Base-by-base conservation (phyloP, 2,329 filamentous ascomycete genomes). In the Orbilia blumenaviensis region DNA sequence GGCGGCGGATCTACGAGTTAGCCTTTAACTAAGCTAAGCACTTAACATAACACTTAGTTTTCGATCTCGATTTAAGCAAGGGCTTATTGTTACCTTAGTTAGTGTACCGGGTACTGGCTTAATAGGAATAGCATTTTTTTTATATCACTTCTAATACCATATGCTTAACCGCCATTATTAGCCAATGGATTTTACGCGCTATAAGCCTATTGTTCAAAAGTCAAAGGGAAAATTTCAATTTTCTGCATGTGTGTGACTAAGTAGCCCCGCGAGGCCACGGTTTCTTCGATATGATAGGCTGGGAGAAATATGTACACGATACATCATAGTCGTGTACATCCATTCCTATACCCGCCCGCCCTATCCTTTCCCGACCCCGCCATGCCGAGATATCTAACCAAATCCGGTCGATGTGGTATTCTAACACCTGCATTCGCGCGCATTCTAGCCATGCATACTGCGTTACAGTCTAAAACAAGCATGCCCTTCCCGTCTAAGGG, bases 401-500 rank as follows among this genome's bases (percentile, higher is more conserved):
- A 38, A 56, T 56, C 52, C 52, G 52, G 52, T 29, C 23, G n/a
- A 56, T 56, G 52, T 56, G 52, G 52, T 56, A 56, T 56, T 38
- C n/a, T 56, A n/a, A 56, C 48, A 54, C 52, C 52, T 56, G 32
- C 52, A 56, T 56, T 56, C 52, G 52, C 52, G 52, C 52, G 29
- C 29, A 36, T 36, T 56, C 52, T 56, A 56, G 52, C 52, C 16
- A 23, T 38, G 52, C 52, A 56, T 36, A 38, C 16, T 56, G n/a
- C 52, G 52, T 56, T 56, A 56, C 52, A 56, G 23, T 27, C 32
- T 56, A 56, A 56, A 56, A 56, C 52, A 36, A 56, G 50, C 29
- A 56, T 38, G 52, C 52, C 32, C 32, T 38, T 56, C 52, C 52
- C 32, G 52, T 56, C 29, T 34, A 34, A 5, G 29, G 5, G 10